Evolutionary conservation across 148 eudicot genomes (phyloP), one percentile per base, ranked within the genome.

Genomic region (Diospyros kaki): DNA sequence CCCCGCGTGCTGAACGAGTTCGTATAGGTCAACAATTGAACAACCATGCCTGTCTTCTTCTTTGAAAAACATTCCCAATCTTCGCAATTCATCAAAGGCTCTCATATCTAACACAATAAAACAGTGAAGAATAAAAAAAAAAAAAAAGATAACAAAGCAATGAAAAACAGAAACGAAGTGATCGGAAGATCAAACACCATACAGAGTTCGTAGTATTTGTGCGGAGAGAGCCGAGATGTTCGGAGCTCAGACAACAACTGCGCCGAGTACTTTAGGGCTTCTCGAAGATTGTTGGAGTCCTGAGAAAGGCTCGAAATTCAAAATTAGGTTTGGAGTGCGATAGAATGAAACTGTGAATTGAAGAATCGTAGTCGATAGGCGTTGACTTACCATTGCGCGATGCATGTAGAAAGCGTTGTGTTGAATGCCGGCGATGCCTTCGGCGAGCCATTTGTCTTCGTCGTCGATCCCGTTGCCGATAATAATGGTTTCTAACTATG

Each of bases 381-480:
- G 1, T 44, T 4, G 3, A 74, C 64, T 53, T 89, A 95, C 99
- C 82, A 92, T 59, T 69, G 97, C 97, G 14, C 97, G 97, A 54
- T 89, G 97, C 93, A 95, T 84, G 64, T 84, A 95, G 82, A 90
- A 95, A 66, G 99, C 99, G 79, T 92, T 91, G 78, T 95, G 97
- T 81, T 95, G 99, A 77, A 92, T 82, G 48, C 89, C 91, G 50
- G 97, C 99, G 84, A 95, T 91, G 69, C 92, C 99, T 81, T 92
- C 97, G 12, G 97, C 99, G 45, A 95, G 90, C 99, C 97, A 95
- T 86, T 92, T 95, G 83, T 95, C 99, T 86, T 95, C 99, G 83
- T 92, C 96, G 1, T 92, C 97, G 51, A 88, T 72, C 51, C 89
- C 97, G 58, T 84, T 85, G 1, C 79, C 76, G 84, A 92, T 82